Conservation (phyloP, 257 asterid genomes). For the Nicotiana knightiana region DNA sequence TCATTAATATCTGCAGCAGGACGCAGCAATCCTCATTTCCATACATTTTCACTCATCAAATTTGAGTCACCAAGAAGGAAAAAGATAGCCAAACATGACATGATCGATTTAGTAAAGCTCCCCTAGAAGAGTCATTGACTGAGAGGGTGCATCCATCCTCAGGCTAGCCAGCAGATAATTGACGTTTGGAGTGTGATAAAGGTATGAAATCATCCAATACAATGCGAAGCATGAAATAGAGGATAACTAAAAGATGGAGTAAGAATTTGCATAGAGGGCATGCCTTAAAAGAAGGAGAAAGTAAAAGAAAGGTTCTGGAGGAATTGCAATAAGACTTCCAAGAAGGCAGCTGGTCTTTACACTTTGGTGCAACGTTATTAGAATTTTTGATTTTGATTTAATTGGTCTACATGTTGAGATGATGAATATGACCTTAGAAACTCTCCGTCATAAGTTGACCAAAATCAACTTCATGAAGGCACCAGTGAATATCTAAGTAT, state of each 20-base stretch:
- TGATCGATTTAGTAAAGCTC: background rate
- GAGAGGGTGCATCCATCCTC: background rate
- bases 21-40: background rate
- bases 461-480: background rate
- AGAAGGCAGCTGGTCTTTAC: background rate
- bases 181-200: background rate
- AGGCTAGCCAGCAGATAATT: background rate
- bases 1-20: background rate
- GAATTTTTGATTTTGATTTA: background rate
- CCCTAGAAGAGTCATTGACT: background rate
- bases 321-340: background rate
- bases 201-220: background rate
- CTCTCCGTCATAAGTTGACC: background rate
- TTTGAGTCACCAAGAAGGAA: conserved; percentile 2
- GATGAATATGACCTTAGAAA: background rate
- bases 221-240: background rate
- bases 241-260: background rate
- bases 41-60: background rate
- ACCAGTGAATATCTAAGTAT: background rate
- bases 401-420: background rate
- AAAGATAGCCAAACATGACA: background rate
- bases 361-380: background rate
- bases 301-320: background rate
- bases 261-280: background rate
- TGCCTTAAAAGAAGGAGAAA: background rate